Evolutionary conservation across 106 monocot species (phyloP).

Genomic region (Phalaenopsis equestris): DNA sequence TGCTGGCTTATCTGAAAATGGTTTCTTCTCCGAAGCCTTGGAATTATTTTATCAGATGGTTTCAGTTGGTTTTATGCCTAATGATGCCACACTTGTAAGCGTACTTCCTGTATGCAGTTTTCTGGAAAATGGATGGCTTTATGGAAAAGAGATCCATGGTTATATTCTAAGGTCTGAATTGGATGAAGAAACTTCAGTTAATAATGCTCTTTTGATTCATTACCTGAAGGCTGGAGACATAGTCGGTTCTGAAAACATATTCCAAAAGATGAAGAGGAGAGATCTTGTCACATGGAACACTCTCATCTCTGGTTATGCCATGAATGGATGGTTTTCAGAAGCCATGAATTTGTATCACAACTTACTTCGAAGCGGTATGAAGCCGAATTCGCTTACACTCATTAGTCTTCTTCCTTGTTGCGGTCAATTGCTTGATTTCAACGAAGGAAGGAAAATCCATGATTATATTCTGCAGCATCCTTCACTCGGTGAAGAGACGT

Average conservation of each 20-base stretch:
- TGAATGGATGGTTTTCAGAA: constrained; percentile 25
- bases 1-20: constrained; percentile 37
- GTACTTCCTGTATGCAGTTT: constrained; percentile 57
- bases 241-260: constrained; percentile 30
- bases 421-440: constrained; percentile 30
- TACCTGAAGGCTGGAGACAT: constrained; percentile 50
- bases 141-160: constrained; percentile 60
- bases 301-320: constrained; percentile 43
- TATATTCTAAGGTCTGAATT: constrained; percentile 23
- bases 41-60: constrained; percentile 40
- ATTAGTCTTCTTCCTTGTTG: constrained; percentile 43
- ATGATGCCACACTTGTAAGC: constrained; percentile 43
- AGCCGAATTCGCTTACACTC: constrained; percentile 45
- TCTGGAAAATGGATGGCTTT: constrained; percentile 27
- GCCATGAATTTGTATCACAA: constrained; percentile 43
- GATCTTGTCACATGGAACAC: constrained; percentile 73
- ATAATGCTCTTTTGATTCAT: constrained; percentile 56
- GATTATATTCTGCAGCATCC: constrained; percentile 21
- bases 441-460: constrained; percentile 59
- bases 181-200: constrained; percentile 28
- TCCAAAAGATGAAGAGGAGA: constrained; percentile 24
- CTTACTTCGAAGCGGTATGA: constrained; percentile 20
- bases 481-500: constrained; percentile 28
- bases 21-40: constrained; percentile 32
- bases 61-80: constrained; percentile 19